A percentile compares a stretch with the other conserved stretches of the same genome.
These are phyloP conservation scores for Aspergillaceae sp. DNA, from an alignment of 2,329 filamentous ascomycete species.

Conservation along the genomic window DNA sequence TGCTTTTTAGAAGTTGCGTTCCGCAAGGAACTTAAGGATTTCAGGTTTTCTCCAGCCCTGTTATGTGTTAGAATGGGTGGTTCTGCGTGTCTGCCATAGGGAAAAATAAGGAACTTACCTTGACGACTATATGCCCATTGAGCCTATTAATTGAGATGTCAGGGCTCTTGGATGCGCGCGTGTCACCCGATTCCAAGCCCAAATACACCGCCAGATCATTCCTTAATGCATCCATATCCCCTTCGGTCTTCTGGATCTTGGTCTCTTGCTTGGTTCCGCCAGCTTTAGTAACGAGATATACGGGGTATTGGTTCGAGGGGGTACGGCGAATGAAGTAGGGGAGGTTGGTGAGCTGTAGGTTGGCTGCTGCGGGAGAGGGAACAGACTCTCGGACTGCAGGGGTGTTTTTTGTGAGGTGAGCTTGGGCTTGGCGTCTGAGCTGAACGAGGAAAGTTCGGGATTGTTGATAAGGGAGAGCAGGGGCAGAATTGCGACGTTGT, in stretches of 20 bases:
- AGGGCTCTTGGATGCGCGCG: constrained; percentile 20
- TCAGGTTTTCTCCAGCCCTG: constrained; percentile 45
- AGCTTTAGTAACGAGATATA: constrained; percentile 66
- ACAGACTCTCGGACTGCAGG: constrained; percentile 4
- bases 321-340: constrained; percentile 69
- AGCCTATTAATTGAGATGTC: constrained; percentile 47
- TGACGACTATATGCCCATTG: constrained; percentile 67
- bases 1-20: constrained; percentile 33
- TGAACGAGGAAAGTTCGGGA: constrained; percentile 30
- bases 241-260: constrained; percentile 68
- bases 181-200: constrained; percentile 43
- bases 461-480: constrained; percentile 19
- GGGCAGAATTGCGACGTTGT: constrained; percentile 4
- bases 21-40: constrained; percentile 41
- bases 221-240: constrained; percentile 56
- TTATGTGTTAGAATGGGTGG: constrained; percentile 7
- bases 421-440: constrained; percentile 29
- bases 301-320: constrained; percentile 58
- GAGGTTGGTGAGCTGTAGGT: constrained; percentile 37
- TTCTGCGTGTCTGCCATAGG: background rate
- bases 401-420: constrained; percentile 25
- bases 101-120: constrained; percentile 40
- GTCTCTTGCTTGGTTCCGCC: constrained; percentile 71
- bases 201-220: constrained; percentile 55
- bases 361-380: constrained; percentile 18